Evolutionary conservation across 805 yeast species (phyloP).

Genomic region (Suhomyces kilbournensis): DNA sequence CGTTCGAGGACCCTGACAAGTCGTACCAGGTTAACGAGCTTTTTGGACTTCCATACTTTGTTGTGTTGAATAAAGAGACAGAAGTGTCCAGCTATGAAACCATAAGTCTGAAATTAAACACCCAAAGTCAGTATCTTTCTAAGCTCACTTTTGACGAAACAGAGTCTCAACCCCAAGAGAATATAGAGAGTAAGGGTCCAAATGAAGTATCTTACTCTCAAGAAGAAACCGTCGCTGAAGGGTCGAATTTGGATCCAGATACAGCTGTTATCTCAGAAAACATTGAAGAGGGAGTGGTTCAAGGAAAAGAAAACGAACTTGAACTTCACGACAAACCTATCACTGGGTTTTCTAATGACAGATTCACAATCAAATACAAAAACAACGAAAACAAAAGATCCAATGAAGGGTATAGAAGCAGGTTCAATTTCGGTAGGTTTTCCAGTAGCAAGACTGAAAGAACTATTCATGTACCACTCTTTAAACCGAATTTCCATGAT

Average conservation of each 20-base stretch:
- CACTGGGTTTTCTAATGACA: constrained; percentile 44
- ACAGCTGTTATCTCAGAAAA: not conserved
- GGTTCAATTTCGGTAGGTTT: constrained; percentile 3
- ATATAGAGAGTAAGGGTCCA: too few species aligned
- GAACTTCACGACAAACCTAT: constrained; percentile 7
- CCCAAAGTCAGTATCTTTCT: not conserved
- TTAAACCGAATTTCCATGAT: constrained; percentile 38
- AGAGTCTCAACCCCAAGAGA: not conserved
- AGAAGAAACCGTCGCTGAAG: not conserved
- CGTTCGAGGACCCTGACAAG: constrained; percentile 35
- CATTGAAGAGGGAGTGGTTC: not conserved
- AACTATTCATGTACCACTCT: constrained; percentile 46
- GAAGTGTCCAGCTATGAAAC: constrained; percentile 57
- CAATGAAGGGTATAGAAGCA: not conserved
- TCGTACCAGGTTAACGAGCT: constrained; percentile 40
- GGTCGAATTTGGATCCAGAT: not conserved
- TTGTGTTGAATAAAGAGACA: constrained; percentile 46
- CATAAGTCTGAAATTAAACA: constrained; percentile 50
- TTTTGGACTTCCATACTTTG: constrained; percentile 77
- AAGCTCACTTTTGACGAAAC: not conserved
- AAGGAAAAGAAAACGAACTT: constrained; percentile 9
- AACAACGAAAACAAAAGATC: not conserved
- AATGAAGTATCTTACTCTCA: too few species aligned
- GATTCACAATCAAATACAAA: constrained; percentile 41
- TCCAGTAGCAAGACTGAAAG: constrained; percentile 9